Percentiles rank a stretch among this genome's conserved stretches.
Conservation (phyloP, 129 eudicot species). For the Dittrichia graveolens region DNA sequence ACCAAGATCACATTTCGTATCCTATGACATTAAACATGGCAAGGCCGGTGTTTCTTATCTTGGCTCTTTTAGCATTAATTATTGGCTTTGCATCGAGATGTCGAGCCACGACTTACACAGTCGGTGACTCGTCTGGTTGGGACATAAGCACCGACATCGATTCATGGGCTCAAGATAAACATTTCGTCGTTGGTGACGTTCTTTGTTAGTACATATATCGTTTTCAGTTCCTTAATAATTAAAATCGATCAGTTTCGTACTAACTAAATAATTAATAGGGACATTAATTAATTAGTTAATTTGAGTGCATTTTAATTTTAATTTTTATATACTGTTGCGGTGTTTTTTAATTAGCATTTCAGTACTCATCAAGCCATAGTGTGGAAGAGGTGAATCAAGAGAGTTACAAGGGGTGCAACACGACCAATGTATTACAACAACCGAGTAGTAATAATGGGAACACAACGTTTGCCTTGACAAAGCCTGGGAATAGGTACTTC, state of each 20-base stretch:
- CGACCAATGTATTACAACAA: slow-evolving; percentile 55
- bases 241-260: too few species aligned
- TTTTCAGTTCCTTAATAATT: too few species aligned
- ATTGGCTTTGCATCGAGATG: slow-evolving; percentile 41
- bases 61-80: slow-evolving; percentile 28
- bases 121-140: slow-evolving; percentile 86
- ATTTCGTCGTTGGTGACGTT: slow-evolving; percentile 63
- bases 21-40: slow-evolving; percentile 34
- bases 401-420: slow-evolving; percentile 56
- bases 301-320: neutral
- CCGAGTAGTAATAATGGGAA: slow-evolving; percentile 64
- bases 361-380: slow-evolving; percentile 57
- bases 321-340: neutral
- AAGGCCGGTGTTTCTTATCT: slow-evolving; percentile 14
- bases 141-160: slow-evolving; percentile 77
- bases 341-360: slow-evolving; percentile 50
- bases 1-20: slow-evolving; percentile 18
- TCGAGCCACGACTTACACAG: slow-evolving; percentile 58
- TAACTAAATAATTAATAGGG: too few species aligned
- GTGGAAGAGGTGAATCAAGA: slow-evolving; percentile 54
- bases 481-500: slow-evolving; percentile 58
- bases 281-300: neutral
- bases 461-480: slow-evolving; percentile 52
- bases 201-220: slow-evolving; percentile 46
- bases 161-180: slow-evolving; percentile 69